Evolutionary conservation across 306 rosid species (phyloP), one percentile per base, ranked within the genome.

Genomic region (Cicer pinnatifidum): DNA sequence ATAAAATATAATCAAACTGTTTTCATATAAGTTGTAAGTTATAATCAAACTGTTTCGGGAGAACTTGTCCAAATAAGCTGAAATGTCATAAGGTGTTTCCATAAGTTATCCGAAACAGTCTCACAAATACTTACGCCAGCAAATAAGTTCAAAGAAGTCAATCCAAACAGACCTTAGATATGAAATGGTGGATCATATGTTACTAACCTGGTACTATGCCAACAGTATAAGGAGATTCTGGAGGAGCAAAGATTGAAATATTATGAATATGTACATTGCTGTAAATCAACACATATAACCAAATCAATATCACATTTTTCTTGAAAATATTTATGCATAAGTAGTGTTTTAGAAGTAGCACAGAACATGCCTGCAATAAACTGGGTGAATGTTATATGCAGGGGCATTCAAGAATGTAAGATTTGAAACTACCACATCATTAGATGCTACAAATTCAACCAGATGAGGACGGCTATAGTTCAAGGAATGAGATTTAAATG

Each of bases 391-490:
- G 81, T 78, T 83, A 77, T 87, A 94, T n/a, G 97, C 89, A 73
- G 98, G 96, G 67, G 98, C 86, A 62, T 94, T 88, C 83, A 89
- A 77, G 78, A 94, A 88, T 51, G 96, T 85, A 78, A 94, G 94
- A 82, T 94, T 94, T 23, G 98, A 94, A 71, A 94, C 92, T 7
- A 88, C 96, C 11, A 94, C 87, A 44, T 78, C 3, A 33, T 84
- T 70, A 17, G 96, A 91, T 6, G 83, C 79, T 41, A 86, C 84
- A 50, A 94, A 71, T 79, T 94, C 98, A 46, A 94, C 87, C 62
- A 94, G 81, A 82, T 94, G 97, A 63, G 98, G 98, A 15, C 97
- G 97, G 80, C 98, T 91, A 54, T 85, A 76, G 80, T 93, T 93
- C 74, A 93, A 75, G 57, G 92, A 84, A 54, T 80, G 87, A 38